These are phyloP conservation scores for Erigeron canadensis DNA, from an alignment of 129 eudicot species.

Conservation along the genomic window DNA sequence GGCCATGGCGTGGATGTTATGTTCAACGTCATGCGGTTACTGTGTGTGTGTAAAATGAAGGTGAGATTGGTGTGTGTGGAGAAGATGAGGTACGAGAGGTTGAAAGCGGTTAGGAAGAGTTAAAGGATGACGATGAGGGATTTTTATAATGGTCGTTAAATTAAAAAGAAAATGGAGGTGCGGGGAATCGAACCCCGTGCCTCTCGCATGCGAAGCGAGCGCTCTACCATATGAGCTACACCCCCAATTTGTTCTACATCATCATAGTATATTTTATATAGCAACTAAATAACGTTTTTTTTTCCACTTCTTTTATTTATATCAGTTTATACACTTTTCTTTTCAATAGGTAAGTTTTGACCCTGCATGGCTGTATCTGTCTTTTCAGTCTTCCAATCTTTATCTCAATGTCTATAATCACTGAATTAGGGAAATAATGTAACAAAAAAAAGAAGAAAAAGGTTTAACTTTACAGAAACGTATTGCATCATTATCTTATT, in stretches of 20 bases:
- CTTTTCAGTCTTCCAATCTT: no score
- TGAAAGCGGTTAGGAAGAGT: constrained; percentile 8
- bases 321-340: no score
- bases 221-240: constrained; percentile 99
- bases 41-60: constrained; percentile 21
- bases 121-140: constrained; percentile 40
- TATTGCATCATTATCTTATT: no score
- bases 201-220: constrained; percentile 99
- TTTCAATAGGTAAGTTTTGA: no score
- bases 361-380: no score
- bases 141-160: not conserved
- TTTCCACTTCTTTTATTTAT: no score
- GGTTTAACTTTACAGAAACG: no score
- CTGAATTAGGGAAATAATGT: no score
- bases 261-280: not conserved
- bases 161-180: constrained; percentile 55
- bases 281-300: no score
- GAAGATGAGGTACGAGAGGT: constrained; percentile 70
- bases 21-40: constrained; percentile 41
- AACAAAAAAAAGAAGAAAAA: no score
- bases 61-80: constrained; percentile 16
- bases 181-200: constrained; percentile 99
- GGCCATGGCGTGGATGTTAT: constrained; percentile 38
- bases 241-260: constrained; percentile 11
- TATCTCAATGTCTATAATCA: no score